A percentile compares a stretch with the other conserved stretches of the same genome.
Conservation (phyloP, 177 flowering plant genomes). For the Tripterygium wilfordii region DNA sequence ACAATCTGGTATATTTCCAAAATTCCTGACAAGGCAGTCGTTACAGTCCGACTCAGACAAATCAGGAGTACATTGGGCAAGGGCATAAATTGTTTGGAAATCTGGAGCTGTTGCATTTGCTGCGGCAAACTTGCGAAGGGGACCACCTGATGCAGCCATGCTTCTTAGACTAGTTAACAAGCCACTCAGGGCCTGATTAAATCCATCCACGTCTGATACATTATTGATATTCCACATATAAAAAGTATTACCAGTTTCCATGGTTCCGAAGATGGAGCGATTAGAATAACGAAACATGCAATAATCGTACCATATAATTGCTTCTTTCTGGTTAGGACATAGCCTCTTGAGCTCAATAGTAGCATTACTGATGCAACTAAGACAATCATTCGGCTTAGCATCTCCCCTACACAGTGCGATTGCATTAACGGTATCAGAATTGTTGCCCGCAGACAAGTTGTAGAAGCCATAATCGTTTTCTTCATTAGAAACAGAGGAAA, state of each 20-base stretch:
- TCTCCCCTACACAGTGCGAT: slow-evolving; percentile 19
- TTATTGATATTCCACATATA: neutral
- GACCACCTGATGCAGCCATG: slow-evolving; percentile 21
- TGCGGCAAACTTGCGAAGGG: too few relatives aligned
- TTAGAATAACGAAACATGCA: slow-evolving; percentile 30
- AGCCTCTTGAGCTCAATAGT: neutral
- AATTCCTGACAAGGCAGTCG: too few relatives aligned
- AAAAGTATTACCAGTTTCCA: neutral
- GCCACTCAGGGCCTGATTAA: slow-evolving; percentile 3
- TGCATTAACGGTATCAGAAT: slow-evolving; percentile 14
- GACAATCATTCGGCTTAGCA: slow-evolving; percentile 6
- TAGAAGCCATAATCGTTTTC: slow-evolving; percentile 13
- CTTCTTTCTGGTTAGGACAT: slow-evolving; percentile 21
- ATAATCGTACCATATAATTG: slow-evolving; percentile 10
- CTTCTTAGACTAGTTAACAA: slow-evolving; percentile 7
- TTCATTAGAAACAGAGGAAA: slow-evolving; percentile 12
- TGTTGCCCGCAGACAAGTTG: slow-evolving; percentile 12
- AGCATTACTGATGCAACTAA: slow-evolving; percentile 6
- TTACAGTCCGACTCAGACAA: too few relatives aligned
- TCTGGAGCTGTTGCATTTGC: too few relatives aligned
- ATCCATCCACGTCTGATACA: slow-evolving; percentile 1
- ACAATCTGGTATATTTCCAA: too few relatives aligned
- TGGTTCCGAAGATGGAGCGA: slow-evolving; percentile 1
- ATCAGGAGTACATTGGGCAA: too few relatives aligned
- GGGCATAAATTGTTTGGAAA: too few relatives aligned